Conservation (phyloP, 1,139 yeast genomes). For the Meyerozyma athensensis region DNA sequence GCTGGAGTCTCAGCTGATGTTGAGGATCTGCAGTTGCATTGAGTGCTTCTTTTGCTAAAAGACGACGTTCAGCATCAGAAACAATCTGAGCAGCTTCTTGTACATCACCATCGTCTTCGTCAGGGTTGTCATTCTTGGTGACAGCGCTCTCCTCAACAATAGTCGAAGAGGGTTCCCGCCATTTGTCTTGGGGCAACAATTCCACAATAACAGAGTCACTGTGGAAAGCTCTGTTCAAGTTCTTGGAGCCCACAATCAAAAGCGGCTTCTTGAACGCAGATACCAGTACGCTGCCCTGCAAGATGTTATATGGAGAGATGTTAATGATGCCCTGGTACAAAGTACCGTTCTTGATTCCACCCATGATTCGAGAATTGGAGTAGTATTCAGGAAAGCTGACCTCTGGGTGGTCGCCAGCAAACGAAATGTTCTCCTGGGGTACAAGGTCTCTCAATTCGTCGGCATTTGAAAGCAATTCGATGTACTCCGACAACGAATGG, state of each 20-base stretch:
- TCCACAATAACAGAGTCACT: slow-evolving; percentile 93
- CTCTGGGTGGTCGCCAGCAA: slow-evolving; percentile 40
- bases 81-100: slow-evolving; percentile 40
- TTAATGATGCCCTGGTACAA: slow-evolving; percentile 80
- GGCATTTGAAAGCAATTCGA: slow-evolving; percentile 69
- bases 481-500: slow-evolving; percentile 57
- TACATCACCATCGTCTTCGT: slow-evolving; percentile 45
- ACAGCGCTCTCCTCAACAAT: slow-evolving; percentile 71
- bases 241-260: slow-evolving; percentile 74
- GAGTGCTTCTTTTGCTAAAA: slow-evolving; percentile 74
- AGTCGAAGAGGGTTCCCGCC: slow-evolving; percentile 83
- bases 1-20: slow-evolving; percentile 49
- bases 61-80: slow-evolving; percentile 70
- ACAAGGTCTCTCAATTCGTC: slow-evolving; percentile 75
- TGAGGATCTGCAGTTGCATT: slow-evolving; percentile 45
- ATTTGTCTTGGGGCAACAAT: slow-evolving; percentile 74
- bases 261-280: slow-evolving; percentile 78
- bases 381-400: slow-evolving; percentile 74
- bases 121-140: slow-evolving; percentile 59
- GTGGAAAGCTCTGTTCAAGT: slow-evolving; percentile 84
- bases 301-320: slow-evolving; percentile 78
- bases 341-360: slow-evolving; percentile 85
- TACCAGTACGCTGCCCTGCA: slow-evolving; percentile 80
- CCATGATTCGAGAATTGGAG: slow-evolving; percentile 76
- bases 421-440: slow-evolving; percentile 42